Evolutionary conservation across 225 moss, liverwort and hornwort species (phyloP).

Genomic region (Neckera pumila): DNA sequence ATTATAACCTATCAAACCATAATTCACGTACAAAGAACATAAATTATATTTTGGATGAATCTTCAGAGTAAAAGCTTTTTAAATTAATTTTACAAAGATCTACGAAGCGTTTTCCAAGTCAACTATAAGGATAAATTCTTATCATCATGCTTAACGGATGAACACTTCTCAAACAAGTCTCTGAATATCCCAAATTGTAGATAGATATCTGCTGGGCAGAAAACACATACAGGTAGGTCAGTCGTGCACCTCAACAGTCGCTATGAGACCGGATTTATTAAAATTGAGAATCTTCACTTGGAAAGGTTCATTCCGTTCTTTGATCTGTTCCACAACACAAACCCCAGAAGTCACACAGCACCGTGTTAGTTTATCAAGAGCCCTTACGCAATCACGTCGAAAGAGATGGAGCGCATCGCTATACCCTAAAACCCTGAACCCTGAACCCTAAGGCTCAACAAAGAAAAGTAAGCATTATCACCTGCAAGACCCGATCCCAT

Average conservation of each 20-base stretch:
- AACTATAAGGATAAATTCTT: background rate
- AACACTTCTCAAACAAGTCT: background rate
- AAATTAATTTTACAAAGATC: background rate
- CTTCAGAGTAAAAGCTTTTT: background rate
- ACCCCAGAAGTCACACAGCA: background rate
- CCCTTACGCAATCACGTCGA: background rate
- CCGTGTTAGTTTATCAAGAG: background rate
- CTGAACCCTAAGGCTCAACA: background rate
- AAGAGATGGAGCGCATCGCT: background rate
- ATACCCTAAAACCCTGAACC: background rate
- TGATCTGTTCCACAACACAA: conserved; percentile 37
- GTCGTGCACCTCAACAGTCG: conserved; percentile 49
- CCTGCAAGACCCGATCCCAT: conserved; percentile 74
- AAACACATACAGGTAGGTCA: background rate
- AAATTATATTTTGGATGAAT: background rate
- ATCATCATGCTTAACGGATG: background rate
- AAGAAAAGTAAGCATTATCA: background rate
- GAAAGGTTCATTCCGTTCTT: conserved; percentile 40
- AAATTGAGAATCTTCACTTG: conserved; percentile 40
- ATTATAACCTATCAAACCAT: background rate
- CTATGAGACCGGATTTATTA: conserved; percentile 37
- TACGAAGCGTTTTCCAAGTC: background rate
- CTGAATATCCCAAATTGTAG: background rate
- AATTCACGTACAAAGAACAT: background rate
- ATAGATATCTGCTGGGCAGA: background rate